phyloP scores from a whole-genome alignment of 768 basidiomycete genomes.

The Boletus sp. region DNA sequence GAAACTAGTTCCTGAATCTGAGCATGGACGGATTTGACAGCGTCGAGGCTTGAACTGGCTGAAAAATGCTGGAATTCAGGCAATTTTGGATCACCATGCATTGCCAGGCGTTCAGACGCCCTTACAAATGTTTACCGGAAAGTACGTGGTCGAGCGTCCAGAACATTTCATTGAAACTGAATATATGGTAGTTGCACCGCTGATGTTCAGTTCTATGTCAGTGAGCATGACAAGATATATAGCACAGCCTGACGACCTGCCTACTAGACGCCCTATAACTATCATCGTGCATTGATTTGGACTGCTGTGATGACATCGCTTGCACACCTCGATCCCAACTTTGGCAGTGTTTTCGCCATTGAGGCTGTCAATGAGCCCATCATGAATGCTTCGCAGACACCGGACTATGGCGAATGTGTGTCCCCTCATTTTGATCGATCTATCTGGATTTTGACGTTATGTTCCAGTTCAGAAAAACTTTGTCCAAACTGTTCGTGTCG shows the following conservation, averaged over 20 bases:
- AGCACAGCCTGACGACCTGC: constrained; percentile 1
- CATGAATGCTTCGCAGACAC: constrained; percentile 66
- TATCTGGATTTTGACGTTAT: neutral
- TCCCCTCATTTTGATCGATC: neutral
- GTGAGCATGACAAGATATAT: constrained; percentile 14
- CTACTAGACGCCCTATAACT: constrained; percentile 60
- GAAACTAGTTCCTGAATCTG: neutral
- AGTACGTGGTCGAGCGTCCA: constrained; percentile 36
- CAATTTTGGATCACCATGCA: constrained; percentile 69
- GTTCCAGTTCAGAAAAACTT: constrained; percentile 65
- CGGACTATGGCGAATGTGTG: constrained; percentile 69
- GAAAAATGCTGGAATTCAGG: constrained; percentile 59
- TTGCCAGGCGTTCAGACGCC: constrained; percentile 66
- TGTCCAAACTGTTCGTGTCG: constrained; percentile 62
- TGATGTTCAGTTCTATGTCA: constrained; percentile 72
- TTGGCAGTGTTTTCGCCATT: constrained; percentile 63
- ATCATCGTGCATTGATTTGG: constrained; percentile 78
- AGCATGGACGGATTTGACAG: constrained; percentile 34
- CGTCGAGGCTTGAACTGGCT: constrained; percentile 62
- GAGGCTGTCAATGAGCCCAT: constrained; percentile 80
- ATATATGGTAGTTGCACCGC: constrained; percentile 52
- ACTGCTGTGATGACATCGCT: constrained; percentile 75
- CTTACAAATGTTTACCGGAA: constrained; percentile 66
- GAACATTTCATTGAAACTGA: constrained; percentile 1
- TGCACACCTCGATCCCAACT: constrained; percentile 66